Base-by-base conservation (phyloP, 352 stramenopile genomes). In the Blastocystis hominis region DNA sequence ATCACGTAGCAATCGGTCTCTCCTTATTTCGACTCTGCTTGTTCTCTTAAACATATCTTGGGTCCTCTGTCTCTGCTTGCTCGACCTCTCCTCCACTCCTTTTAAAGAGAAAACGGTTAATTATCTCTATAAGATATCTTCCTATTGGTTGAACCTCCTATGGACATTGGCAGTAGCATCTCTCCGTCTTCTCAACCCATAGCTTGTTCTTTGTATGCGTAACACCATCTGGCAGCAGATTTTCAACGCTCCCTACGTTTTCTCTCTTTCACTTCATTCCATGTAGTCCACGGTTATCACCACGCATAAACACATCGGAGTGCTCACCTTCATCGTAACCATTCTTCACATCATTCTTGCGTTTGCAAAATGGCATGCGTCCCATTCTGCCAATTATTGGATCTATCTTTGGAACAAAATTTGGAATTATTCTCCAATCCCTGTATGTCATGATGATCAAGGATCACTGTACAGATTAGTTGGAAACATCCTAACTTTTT, bases 221-320 rank as follows among this genome's bases (percentile, higher is more conserved):
- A 84, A 84, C 44, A 84, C 72, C 1, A 17, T 84, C 2, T 84
- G 59, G 44, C 72, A 84, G 55, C 55, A 84, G 13, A 64, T 84
- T 6, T 84, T 68, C 72, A 47, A 69, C 44, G 36, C 36, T 42
- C 55, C 72, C 30, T 84, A 84, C 44, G 72, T 84, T 17, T 1
- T 9, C 46, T 47, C 34, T 40, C 46, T 64, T 50, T 3, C 30
- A 13, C 34, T 15, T 68, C 3, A 17, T 84, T 1, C 66, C n/a
- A 13, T 10, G 4, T 69, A 84, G 72, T n/a, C 72, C 6, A 66
- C 53, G 13, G 9, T 84, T 15, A 84, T 84, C n/a, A 68, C 72
- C 9, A 84, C 53, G 4, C 72, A 84, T 47, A 47, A 53, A n/a
- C 36, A n/a, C n/a, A 44, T 84, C 15, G 72, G 72, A 30, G 44